Percentiles rank a stretch among this genome's conserved stretches.
Conservation (phyloP, 768 basidiomycete genomes). For the Auriculariales sp. region DNA sequence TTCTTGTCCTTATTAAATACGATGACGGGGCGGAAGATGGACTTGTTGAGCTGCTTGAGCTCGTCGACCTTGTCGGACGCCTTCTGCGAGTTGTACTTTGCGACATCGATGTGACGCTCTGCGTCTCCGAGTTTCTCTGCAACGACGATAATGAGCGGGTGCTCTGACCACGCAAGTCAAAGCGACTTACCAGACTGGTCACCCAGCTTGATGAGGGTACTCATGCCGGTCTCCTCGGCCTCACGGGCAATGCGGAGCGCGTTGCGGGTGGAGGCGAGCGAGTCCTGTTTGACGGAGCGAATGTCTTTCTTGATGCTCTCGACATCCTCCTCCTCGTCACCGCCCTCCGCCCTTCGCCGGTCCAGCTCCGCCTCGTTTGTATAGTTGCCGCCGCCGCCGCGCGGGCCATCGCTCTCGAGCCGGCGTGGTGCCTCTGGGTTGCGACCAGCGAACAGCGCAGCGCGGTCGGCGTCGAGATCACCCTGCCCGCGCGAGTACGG, state of each 20-base stretch:
- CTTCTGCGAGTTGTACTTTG: conserved; percentile 72
- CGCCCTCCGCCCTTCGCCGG: not conserved
- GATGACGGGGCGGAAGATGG: conserved; percentile 87
- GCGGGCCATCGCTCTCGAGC: conserved; percentile 50
- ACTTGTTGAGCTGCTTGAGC: conserved; percentile 84
- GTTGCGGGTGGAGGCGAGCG: conserved; percentile 77
- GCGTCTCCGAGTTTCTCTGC: conserved; percentile 83
- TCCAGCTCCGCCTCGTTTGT: conserved; percentile 32
- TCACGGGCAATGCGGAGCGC: conserved; percentile 88
- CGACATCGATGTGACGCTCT: conserved; percentile 84
- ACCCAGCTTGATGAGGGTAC: conserved; percentile 69
- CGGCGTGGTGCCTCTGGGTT: conserved; percentile 44
- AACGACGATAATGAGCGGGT: not conserved
- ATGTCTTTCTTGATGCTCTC: conserved; percentile 94
- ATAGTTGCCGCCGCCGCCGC: not conserved
- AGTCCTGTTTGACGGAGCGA: conserved; percentile 80
- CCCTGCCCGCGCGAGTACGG: conserved; percentile 45
- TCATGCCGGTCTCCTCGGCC: conserved; percentile 87
- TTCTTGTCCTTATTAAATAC: conserved; percentile 89
- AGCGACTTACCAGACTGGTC: conserved; percentile 73
- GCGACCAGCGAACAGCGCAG: conserved; percentile 63
- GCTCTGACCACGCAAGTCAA: not conserved
- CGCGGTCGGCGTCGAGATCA: conserved; percentile 50
- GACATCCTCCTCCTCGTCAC: conserved; percentile 65
- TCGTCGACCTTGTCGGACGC: conserved; percentile 92